Evolutionary conservation across 2,329 filamentous ascomycete species (phyloP), one percentile per base, ranked within the genome.

Genomic region (Curvularia sp.): DNA sequence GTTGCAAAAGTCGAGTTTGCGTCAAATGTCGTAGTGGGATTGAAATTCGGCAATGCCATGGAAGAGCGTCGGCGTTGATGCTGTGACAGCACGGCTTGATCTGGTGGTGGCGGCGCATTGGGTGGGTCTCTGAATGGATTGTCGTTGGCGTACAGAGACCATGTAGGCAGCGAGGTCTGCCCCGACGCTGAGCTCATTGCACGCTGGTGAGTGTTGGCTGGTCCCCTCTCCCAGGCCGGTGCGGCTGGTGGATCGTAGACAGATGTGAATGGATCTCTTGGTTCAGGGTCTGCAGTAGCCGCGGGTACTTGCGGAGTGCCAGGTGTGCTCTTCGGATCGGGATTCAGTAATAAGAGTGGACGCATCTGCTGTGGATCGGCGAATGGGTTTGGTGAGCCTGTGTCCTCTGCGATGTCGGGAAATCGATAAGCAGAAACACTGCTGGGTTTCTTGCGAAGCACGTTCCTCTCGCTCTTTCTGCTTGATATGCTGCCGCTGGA

Each of bases 401-500:
- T 63, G 42, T 74, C 68, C 38, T 73, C 67, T 10, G 68, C 57
- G n/a, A 72, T 72, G 2, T 66, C 68, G 9, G 65, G 62, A 47
- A 76, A 76, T 20, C 70, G 66, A 24, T 68, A 69, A 47, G 64
- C 57, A 49, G 68, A 65, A 0, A 69, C 53, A 44, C 70, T 75
- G 55, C 74, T 67, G 46, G 67, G 72, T 50, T 73, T 72, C 43
- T 74, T 72, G 26, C 67, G 65, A 28, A 74, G 51, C 10, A 71
- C 48, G 15, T 72, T 73, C 26, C 67, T 69, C 24, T 73, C 70
- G 47, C 69, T 71, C 51, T 73, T 75, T 42, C 70, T 64, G 47
- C 67, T 73, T n/a, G 72, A 69, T 55, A 69, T 71, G 33, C 74
- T 72, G 33, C 65, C 65, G n/a, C 66, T 63, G n/a, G 71, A 70